These are phyloP conservation scores for Penicilliopsis zonata DNA, from an alignment of 495 filamentous ascomycete species.

Conservation along the genomic window DNA sequence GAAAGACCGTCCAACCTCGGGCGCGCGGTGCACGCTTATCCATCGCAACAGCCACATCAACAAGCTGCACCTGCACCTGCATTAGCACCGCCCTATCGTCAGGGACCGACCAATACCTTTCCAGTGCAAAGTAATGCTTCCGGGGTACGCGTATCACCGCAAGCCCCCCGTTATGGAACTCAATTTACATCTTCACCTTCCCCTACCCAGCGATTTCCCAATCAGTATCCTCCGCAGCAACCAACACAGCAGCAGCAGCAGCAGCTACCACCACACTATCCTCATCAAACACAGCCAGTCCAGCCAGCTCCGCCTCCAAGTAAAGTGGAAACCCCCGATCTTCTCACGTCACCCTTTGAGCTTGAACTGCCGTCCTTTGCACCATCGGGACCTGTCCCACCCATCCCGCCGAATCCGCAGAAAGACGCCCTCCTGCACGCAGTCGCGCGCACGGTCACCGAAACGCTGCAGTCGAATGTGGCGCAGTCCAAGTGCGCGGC, in stretches of 20 bases:
- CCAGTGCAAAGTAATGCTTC: background rate
- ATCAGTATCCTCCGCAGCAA: slow-evolving; percentile 7
- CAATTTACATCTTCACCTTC: slow-evolving; percentile 4
- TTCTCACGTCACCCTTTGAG: slow-evolving; percentile 59
- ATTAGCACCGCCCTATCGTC: slow-evolving; percentile 1
- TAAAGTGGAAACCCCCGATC: slow-evolving; percentile 46
- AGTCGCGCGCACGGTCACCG: slow-evolving; percentile 54
- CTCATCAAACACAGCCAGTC: slow-evolving; percentile 5
- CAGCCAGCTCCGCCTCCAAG: slow-evolving; percentile 20
- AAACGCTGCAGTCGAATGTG: slow-evolving; percentile 51
- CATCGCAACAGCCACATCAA: slow-evolving; percentile 1
- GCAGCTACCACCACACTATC: slow-evolving; percentile 5
- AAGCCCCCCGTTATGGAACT: slow-evolving; percentile 3
- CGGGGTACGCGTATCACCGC: background rate
- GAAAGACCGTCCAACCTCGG: slow-evolving; percentile 2
- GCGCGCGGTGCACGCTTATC: background rate
- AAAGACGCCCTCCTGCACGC: slow-evolving; percentile 80
- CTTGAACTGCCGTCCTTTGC: slow-evolving; percentile 48
- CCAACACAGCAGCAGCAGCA: slow-evolving; percentile 10
- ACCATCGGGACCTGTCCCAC: slow-evolving; percentile 53
- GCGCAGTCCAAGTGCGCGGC: slow-evolving; percentile 58
- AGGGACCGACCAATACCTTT: slow-evolving; percentile 1
- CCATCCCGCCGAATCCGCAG: slow-evolving; percentile 91
- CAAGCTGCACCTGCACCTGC: slow-evolving; percentile 1
- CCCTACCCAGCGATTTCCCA: background rate